phyloP scores from a whole-genome alignment of 805 yeast species.

The Metschnikowia drakensbergensis region DNA sequence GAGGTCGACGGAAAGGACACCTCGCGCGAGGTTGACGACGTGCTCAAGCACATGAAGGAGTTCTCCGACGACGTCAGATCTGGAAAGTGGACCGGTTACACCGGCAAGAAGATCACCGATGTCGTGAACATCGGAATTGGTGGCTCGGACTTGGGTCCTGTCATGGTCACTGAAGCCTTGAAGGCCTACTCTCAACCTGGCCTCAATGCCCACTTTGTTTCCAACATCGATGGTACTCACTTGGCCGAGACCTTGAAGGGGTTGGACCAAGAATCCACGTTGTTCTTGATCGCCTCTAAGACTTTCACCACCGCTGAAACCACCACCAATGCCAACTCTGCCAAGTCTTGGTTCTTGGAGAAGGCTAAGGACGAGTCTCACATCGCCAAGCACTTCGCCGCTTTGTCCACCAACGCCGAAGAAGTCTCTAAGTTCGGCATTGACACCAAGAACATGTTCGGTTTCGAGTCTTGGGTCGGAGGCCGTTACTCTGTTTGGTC shows the following conservation, averaged over 20 bases:
- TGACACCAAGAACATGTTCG: slow-evolving; percentile 97
- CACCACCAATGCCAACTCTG: slow-evolving; percentile 90
- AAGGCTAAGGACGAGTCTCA: slow-evolving; percentile 61
- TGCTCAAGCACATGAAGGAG: slow-evolving; percentile 93
- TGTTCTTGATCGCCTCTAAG: slow-evolving; percentile 91
- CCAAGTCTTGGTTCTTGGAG: slow-evolving; percentile 89
- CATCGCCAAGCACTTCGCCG: slow-evolving; percentile 97
- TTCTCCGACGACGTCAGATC: slow-evolving; percentile 87
- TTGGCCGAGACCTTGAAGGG: slow-evolving; percentile 82
- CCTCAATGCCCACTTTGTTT: slow-evolving; percentile 84
- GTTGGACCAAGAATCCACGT: slow-evolving; percentile 84
- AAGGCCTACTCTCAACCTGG: slow-evolving; percentile 79
- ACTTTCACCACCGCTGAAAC: slow-evolving; percentile 98
- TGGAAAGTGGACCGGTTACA: slow-evolving; percentile 95
- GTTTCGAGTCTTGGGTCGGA: slow-evolving; percentile 98
- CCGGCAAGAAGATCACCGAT: slow-evolving; percentile 90
- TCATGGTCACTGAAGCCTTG: slow-evolving; percentile 98
- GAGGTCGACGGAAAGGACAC: slow-evolving; percentile 86
- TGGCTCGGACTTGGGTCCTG: slow-evolving; percentile 98
- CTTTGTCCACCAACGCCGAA: slow-evolving; percentile 86
- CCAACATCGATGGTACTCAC: slow-evolving; percentile 98
- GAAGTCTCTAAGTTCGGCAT: slow-evolving; percentile 96
- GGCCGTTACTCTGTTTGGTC: slow-evolving; percentile 99
- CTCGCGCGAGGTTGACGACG: slow-evolving; percentile 86
- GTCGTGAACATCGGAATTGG: slow-evolving; percentile 98